A percentile compares a stretch with the other conserved stretches of the same genome.
Evolutionary conservation across 495 filamentous ascomycete species (phyloP).

Genomic region (Chaetomium tenue): DNA sequence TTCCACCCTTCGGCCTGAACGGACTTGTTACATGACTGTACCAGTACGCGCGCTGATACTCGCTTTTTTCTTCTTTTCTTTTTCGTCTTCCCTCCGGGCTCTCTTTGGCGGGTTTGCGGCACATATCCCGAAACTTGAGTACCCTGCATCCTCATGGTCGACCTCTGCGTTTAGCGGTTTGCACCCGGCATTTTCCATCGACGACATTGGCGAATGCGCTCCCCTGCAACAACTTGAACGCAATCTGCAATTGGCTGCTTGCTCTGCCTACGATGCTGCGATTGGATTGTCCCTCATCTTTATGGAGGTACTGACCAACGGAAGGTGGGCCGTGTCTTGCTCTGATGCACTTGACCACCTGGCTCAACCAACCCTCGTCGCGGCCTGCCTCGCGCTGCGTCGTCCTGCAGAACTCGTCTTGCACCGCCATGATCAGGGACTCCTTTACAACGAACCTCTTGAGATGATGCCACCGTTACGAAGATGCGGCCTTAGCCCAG

Average conservation of each 20-base stretch:
- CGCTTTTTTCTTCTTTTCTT: conserved; percentile 7
- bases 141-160: neutral
- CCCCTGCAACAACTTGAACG: neutral
- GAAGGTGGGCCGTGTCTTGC: conserved; percentile 19
- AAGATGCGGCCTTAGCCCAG: neutral
- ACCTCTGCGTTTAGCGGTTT: neutral
- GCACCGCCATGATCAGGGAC: neutral
- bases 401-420: neutral
- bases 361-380: neutral
- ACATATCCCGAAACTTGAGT: conserved; percentile 13
- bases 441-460: neutral
- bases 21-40: conserved; percentile 29
- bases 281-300: neutral
- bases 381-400: neutral
- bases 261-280: conserved; percentile 7
- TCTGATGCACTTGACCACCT: conserved; percentile 18
- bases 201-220: conserved; percentile 3
- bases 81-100: conserved; percentile 3
- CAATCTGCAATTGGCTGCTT: conserved; percentile 9
- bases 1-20: neutral
- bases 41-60: conserved; percentile 15
- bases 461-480: neutral
- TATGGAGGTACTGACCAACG: neutral
- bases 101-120: conserved; percentile 13
- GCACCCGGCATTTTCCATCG: neutral